Evolutionary conservation across 148 eudicot genomes (phyloP).

Genomic region (Spergularia bocconei): DNA sequence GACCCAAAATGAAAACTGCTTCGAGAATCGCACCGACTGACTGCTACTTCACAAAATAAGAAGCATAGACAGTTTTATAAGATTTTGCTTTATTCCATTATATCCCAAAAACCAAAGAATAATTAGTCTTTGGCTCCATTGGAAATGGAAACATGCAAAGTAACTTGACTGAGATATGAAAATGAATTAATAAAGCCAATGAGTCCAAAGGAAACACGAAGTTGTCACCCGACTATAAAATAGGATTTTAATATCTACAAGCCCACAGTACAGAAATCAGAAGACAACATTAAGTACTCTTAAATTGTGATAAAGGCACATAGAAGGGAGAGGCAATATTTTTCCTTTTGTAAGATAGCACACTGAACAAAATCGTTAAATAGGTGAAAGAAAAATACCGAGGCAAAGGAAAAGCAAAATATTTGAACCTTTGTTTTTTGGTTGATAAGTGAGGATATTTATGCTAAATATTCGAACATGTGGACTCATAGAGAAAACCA

Average conservation of each 20-base stretch:
- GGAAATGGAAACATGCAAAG: no score
- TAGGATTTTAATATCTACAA: not conserved
- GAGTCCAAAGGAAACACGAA: not conserved
- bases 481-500: not conserved
- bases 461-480: not conserved
- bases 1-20: no score
- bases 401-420: no score
- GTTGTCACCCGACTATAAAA: not conserved
- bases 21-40: no score
- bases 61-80: no score
- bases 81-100: no score
- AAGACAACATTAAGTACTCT: not conserved
- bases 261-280: no score
- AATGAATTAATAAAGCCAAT: not conserved
- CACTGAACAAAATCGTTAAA: not conserved
- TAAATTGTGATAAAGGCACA: not conserved
- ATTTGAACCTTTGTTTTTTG: no score
- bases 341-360: not conserved
- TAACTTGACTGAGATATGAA: not conserved
- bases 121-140: no score
- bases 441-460: no score
- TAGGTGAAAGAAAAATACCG: not conserved
- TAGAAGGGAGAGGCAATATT: not conserved
- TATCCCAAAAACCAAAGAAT: no score
- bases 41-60: no score